Conservation (phyloP, 1,139 yeast species). For the Williopsis jadinii region DNA sequence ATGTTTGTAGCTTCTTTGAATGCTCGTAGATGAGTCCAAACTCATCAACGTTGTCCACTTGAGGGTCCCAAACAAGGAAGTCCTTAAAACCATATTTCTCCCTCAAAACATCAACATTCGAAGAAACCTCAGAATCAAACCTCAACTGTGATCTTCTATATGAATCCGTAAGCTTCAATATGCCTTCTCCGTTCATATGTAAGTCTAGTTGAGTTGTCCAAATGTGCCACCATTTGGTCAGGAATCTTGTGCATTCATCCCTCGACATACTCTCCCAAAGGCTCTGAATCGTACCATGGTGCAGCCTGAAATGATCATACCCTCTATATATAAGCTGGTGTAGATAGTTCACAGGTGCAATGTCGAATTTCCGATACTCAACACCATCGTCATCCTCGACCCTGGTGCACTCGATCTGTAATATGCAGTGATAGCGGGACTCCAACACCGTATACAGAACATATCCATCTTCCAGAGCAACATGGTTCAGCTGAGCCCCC, state of each 20-base stretch:
- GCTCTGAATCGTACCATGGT: slow-evolving; percentile 17
- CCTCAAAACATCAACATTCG: slow-evolving; percentile 6
- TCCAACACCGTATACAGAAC: slow-evolving; percentile 24
- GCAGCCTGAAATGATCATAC: slow-evolving; percentile 17
- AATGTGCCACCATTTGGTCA: slow-evolving; percentile 18
- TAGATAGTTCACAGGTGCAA: slow-evolving; percentile 12
- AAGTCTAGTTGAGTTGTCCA: slow-evolving; percentile 16
- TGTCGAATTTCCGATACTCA: slow-evolving; percentile 7
- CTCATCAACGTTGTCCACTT: slow-evolving; percentile 6
- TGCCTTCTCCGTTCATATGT: slow-evolving; percentile 16
- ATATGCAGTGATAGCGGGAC: slow-evolving; percentile 9
- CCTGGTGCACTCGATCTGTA: slow-evolving; percentile 10
- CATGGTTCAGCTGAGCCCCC: slow-evolving; percentile 15
- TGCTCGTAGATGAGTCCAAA: slow-evolving; percentile 19
- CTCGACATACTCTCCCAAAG: slow-evolving; percentile 12
- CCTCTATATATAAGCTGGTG: slow-evolving; percentile 9
- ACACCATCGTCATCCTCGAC: slow-evolving; percentile 12
- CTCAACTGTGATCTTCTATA: slow-evolving; percentile 6
- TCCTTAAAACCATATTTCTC: slow-evolving; percentile 9
- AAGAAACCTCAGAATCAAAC: slow-evolving; percentile 2
- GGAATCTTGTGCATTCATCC: slow-evolving; percentile 9
- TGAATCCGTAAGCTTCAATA: slow-evolving; percentile 11
- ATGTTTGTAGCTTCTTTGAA: slow-evolving; percentile 1
- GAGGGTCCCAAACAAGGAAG: slow-evolving; percentile 13
- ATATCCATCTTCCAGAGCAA: slow-evolving; percentile 24